A percentile compares a stretch with the other conserved stretches of the same genome.
Evolutionary conservation across 768 basidiomycete genomes (phyloP).

Genomic region (Macrolepiota albuminosa): DNA sequence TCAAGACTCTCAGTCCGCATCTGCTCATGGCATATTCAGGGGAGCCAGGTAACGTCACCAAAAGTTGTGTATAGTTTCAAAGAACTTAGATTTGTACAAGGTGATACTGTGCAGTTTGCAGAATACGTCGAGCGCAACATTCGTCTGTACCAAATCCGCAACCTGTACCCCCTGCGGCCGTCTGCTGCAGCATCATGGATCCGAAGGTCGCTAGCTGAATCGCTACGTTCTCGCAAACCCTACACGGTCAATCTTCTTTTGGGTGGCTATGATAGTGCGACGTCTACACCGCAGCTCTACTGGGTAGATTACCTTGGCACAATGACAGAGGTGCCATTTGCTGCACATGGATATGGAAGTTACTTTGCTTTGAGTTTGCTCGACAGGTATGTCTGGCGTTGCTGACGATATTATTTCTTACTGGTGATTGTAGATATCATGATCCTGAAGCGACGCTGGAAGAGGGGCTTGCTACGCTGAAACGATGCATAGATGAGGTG

Average conservation of each 20-base stretch:
- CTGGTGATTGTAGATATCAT: slow-evolving; percentile 63
- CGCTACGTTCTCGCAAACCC: slow-evolving; percentile 80
- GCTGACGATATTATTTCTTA: too few relatives aligned
- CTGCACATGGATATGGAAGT: slow-evolving; percentile 91
- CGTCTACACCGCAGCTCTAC: slow-evolving; percentile 71
- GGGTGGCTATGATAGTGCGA: slow-evolving; percentile 86
- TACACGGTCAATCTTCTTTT: slow-evolving; percentile 92
- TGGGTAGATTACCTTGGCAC: slow-evolving; percentile 98
- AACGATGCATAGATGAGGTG: slow-evolving; percentile 86
- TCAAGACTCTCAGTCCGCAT: slow-evolving; percentile 86
- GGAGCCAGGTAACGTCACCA: slow-evolving; percentile 62
- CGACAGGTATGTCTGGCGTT: slow-evolving; percentile 63
- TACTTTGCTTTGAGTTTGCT: slow-evolving; percentile 92
- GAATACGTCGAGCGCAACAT: slow-evolving; percentile 96
- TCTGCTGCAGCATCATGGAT: slow-evolving; percentile 94
- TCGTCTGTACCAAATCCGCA: slow-evolving; percentile 92
- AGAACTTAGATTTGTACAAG: slow-evolving; percentile 31
- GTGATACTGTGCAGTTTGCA: slow-evolving; percentile 95
- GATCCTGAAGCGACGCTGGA: slow-evolving; percentile 81
- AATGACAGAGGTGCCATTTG: slow-evolving; percentile 83
- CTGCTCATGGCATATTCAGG: slow-evolving; percentile 94
- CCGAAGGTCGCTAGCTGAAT: slow-evolving; percentile 83
- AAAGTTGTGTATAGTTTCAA: background rate
- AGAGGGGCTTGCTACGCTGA: slow-evolving; percentile 80
- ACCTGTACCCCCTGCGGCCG: slow-evolving; percentile 85